Conservation (phyloP, 2,329 filamentous ascomycete genomes). For the Aureobasidium vineae region DNA sequence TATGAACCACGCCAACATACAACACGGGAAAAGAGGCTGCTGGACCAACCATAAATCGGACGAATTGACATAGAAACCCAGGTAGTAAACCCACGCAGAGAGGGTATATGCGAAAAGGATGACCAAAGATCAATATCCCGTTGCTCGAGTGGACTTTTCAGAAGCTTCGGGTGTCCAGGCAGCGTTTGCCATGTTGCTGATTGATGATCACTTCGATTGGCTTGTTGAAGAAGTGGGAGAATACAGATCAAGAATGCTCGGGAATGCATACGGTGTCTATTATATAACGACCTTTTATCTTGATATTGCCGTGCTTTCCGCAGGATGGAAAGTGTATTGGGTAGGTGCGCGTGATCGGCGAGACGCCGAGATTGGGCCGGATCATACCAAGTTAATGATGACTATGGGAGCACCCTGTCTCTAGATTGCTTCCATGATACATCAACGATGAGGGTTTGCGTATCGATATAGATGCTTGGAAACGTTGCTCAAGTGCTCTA, state of each 20-base stretch:
- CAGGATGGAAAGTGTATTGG: neutral
- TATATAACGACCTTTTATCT: neutral
- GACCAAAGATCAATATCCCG: neutral
- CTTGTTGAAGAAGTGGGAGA: neutral
- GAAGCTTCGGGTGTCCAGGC: neutral
- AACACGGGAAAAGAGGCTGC: neutral
- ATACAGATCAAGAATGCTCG: neutral
- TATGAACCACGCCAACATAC: neutral
- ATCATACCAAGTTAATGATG: neutral
- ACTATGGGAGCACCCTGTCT: neutral
- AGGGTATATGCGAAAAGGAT: neutral
- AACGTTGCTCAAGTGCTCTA: no score
- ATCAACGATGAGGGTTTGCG: neutral
- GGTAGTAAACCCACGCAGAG: neutral
- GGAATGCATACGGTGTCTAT: neutral
- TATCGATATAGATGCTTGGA: no score
- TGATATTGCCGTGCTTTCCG: neutral
- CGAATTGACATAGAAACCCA: neutral
- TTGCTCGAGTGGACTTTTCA: neutral
- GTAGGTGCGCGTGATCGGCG: neutral
- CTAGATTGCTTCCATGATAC: neutral
- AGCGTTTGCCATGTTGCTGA: neutral
- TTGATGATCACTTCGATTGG: neutral
- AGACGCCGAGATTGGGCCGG: neutral
- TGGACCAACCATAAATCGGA: neutral